These are phyloP conservation scores for Rubroboletus satanas DNA, from an alignment of 768 basidiomycete species.

Conservation along the genomic window DNA sequence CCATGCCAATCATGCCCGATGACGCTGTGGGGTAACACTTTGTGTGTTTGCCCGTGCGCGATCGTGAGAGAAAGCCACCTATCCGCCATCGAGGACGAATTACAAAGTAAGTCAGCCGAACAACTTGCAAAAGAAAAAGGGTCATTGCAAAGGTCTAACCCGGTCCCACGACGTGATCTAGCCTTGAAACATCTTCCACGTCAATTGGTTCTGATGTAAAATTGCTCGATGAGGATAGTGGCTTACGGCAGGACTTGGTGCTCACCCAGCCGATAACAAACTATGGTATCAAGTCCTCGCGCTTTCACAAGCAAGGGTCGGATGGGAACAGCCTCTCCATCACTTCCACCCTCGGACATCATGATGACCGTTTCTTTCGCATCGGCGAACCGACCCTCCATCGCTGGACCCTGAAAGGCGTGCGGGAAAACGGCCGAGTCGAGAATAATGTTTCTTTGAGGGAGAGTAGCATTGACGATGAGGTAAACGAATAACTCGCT, in stretches of 20 bases:
- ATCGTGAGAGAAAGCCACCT: background rate
- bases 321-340: background rate
- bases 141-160: background rate
- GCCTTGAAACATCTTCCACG: background rate
- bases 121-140: background rate
- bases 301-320: background rate
- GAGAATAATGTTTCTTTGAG: background rate
- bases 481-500: background rate
- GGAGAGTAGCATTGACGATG: background rate
- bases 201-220: too few relatives aligned
- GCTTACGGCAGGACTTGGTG: too few relatives aligned
- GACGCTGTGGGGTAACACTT: background rate
- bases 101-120: too few relatives aligned
- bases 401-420: background rate
- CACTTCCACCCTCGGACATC: background rate
- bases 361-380: background rate
- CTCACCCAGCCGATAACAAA: too few relatives aligned
- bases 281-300: too few relatives aligned
- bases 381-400: background rate
- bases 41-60: background rate
- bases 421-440: too few relatives aligned
- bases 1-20: conserved; percentile 4
- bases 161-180: background rate
- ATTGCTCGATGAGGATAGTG: too few relatives aligned
- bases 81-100: too few relatives aligned